A percentile compares a stretch with the other conserved stretches of the same genome.
phyloP scores from a whole-genome alignment of 129 eudicot species.

The Rutidosis leptorrhynchoides region DNA sequence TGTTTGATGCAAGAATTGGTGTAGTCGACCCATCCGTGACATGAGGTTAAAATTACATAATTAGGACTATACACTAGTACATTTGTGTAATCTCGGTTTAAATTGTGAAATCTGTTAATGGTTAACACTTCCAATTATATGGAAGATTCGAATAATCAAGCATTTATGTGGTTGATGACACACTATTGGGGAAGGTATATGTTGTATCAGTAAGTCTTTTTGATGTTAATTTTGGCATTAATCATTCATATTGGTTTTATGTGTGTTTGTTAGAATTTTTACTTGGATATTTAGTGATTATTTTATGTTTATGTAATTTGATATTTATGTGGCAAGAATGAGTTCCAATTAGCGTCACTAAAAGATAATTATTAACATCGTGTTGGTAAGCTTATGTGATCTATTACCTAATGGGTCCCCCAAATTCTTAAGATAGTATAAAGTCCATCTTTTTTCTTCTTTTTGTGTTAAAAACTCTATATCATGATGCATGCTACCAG shows the following conservation, averaged over 20 bases:
- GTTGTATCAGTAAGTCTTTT: not conserved
- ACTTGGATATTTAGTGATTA: not conserved
- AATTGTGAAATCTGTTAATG: not conserved
- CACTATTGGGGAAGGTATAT: conserved; percentile 37
- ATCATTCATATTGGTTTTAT: not conserved
- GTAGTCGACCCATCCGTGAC: too few species aligned
- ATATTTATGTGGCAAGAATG: conserved; percentile 37
- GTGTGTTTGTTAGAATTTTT: not conserved
- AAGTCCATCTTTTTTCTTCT: too few species aligned
- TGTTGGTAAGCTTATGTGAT: conserved; percentile 28
- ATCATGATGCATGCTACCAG: too few species aligned
- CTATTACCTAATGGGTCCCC: not conserved
- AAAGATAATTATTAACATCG: conserved; percentile 39
- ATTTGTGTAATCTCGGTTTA: too few species aligned
- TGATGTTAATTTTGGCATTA: not conserved
- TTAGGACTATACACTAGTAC: too few species aligned
- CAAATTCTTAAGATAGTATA: too few species aligned
- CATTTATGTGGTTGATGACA: conserved; percentile 50
- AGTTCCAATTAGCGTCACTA: conserved; percentile 45
- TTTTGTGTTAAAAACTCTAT: too few species aligned
- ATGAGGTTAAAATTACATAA: too few species aligned
- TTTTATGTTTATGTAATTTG: conserved; percentile 7
- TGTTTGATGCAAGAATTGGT: too few species aligned
- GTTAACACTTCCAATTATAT: conserved; percentile 9
- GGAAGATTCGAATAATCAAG: conserved; percentile 49